phyloP scores from a whole-genome alignment of 2,329 filamentous ascomycete species.

The Talaromyces rugulosus region DNA sequence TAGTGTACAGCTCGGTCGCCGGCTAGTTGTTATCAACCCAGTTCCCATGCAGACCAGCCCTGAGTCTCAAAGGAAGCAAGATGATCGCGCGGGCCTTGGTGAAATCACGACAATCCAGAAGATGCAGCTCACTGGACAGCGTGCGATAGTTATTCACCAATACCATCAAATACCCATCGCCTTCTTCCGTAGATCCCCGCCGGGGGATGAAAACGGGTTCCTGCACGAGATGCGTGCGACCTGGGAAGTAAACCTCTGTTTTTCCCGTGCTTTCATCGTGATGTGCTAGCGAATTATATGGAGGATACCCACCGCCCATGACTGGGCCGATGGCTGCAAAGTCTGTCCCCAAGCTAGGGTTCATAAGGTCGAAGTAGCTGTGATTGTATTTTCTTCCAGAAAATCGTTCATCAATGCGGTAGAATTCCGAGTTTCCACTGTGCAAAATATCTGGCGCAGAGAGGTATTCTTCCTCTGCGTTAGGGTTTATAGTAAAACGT shows the following conservation, averaged over 20 bases:
- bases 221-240: slow-evolving; percentile 32
- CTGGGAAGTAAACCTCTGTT: slow-evolving; percentile 43
- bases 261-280: slow-evolving; percentile 33
- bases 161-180: too few relatives aligned
- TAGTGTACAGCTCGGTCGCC: too few relatives aligned
- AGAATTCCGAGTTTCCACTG: slow-evolving; percentile 45
- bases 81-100: too few relatives aligned
- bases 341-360: slow-evolving; percentile 35
- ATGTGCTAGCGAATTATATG: slow-evolving; percentile 48
- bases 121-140: too few relatives aligned
- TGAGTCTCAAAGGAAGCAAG: too few relatives aligned
- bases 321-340: slow-evolving; percentile 20
- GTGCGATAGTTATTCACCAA: too few relatives aligned
- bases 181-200: too few relatives aligned
- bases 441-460: too few relatives aligned
- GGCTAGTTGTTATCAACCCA: too few relatives aligned
- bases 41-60: too few relatives aligned
- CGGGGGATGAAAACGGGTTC: slow-evolving; percentile 13
- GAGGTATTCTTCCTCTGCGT: slow-evolving; percentile 6
- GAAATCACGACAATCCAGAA: too few relatives aligned
- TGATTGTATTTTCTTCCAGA: slow-evolving; percentile 31
- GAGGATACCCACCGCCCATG: slow-evolving; percentile 26
- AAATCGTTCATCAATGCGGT: slow-evolving; percentile 47
- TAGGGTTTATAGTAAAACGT: slow-evolving; percentile 24
- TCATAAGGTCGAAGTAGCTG: slow-evolving; percentile 44